Evolutionary conservation across 208 protist species (phyloP), one percentile per base, ranked within the genome.

Genomic region (Leishmania tropica): DNA sequence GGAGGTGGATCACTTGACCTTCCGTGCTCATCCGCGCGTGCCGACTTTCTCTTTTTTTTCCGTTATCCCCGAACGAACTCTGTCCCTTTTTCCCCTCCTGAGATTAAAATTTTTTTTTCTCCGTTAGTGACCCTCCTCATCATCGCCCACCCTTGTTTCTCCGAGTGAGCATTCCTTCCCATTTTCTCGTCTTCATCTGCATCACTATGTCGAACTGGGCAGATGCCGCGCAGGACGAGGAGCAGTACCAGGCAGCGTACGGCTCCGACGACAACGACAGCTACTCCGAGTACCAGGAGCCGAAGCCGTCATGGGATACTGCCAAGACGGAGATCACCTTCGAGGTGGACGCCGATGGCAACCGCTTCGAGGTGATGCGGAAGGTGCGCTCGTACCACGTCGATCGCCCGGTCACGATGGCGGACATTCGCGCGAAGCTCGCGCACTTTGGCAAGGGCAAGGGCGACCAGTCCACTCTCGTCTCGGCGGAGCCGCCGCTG

Each of bases 381-480:
- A 94, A 95, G 79, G 88, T 95, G 48, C 91, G 87, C 21, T 78
- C 80, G 40, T 93, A 92, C 79, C 86, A 92, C 72, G 88, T 94
- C 11, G 88, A 89, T 47, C 90, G 93, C 70, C 81, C 85, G 0
- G 79, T 87, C 56, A 87, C 83, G 2, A 70, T 77, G 73, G 89
- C 88, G 24, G 93, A 96, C 75, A 73, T 95, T 24, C 93, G 93
- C 54, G 87, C 89, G 28, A 85, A 78, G 35, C 89, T 90, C 71
- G 77, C 67, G 45, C 85, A 79, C 64, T 96, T 95, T 78, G 93
- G 91, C 54, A 94, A 94, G 72, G 91, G 81, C 19, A 79, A 71
- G 15, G 85, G 79, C 31, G 88, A 85, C 62, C 80, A 88, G 65
- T 75, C 80, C 31, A 75, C 67, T 13, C 71, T 95, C 35, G 88